A percentile compares a stretch with the other conserved stretches of the same genome.
Conservation (phyloP, 1,284 basidiomycete species). For the Boletus hoseneyae region DNA sequence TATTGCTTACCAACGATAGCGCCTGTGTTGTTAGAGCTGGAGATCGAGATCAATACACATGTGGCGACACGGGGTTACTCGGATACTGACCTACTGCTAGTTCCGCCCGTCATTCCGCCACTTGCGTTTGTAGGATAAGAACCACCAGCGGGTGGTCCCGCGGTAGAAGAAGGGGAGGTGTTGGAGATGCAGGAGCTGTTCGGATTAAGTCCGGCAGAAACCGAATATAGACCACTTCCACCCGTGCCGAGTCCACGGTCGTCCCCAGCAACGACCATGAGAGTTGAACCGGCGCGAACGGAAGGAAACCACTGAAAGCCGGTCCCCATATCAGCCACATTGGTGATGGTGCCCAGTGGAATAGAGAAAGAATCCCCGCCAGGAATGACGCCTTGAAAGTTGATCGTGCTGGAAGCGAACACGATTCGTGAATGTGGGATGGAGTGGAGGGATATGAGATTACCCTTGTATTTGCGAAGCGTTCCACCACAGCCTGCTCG, state of each 20-base stretch:
- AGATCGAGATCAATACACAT: slow-evolving; percentile 1
- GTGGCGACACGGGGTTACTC: background rate
- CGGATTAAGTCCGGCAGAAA: slow-evolving; percentile 46
- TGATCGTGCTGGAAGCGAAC: slow-evolving; percentile 42
- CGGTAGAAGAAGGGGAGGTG: slow-evolving; percentile 68
- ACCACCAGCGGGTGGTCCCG: slow-evolving; percentile 73
- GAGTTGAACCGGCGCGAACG: slow-evolving; percentile 57
- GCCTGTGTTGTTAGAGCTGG: slow-evolving; percentile 46
- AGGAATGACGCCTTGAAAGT: slow-evolving; percentile 71
- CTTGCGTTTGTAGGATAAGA: slow-evolving; percentile 57
- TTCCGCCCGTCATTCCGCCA: slow-evolving; percentile 28
- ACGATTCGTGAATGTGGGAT: background rate
- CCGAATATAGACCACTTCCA: slow-evolving; percentile 57
- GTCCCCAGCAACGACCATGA: slow-evolving; percentile 67
- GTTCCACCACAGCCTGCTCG: slow-evolving; percentile 64
- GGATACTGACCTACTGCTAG: slow-evolving; percentile 25
- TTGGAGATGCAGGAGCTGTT: slow-evolving; percentile 52
- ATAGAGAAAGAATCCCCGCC: slow-evolving; percentile 72
- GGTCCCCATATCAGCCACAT: slow-evolving; percentile 43
- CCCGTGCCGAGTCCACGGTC: slow-evolving; percentile 60
- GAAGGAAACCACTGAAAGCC: slow-evolving; percentile 70
- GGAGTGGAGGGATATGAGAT: slow-evolving; percentile 15
- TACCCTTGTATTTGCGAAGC: slow-evolving; percentile 52
- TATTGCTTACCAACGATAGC: slow-evolving; percentile 53
- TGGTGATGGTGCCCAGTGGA: slow-evolving; percentile 44